Conservation (phyloP, 768 basidiomycete species). For the Tricholoma furcatifolium region DNA sequence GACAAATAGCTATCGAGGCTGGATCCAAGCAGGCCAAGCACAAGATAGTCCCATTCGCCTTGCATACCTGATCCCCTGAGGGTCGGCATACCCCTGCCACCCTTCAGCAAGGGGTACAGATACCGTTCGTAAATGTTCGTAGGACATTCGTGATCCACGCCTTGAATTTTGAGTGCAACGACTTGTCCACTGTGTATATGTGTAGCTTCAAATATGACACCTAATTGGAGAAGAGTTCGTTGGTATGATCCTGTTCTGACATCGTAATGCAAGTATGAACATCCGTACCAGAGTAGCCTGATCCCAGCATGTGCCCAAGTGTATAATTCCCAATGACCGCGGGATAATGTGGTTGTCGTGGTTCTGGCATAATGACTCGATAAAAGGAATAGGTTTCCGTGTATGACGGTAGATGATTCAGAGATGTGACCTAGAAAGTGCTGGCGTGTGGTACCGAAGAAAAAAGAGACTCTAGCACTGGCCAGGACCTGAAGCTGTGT, state of each 20-base stretch:
- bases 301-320: conserved; percentile 58
- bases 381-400: too few relatives aligned
- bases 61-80: conserved; percentile 63
- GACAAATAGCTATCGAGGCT: conserved; percentile 68
- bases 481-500: too few relatives aligned
- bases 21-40: conserved; percentile 71
- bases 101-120: conserved; percentile 70
- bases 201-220: conserved; percentile 65
- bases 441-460: too few relatives aligned
- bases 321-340: conserved; percentile 60
- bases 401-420: too few relatives aligned
- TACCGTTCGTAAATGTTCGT: conserved; percentile 71
- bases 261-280: background rate
- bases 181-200: conserved; percentile 54
- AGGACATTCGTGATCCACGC: conserved; percentile 68
- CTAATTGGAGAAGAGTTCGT: conserved; percentile 36
- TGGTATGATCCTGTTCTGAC: background rate
- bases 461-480: too few relatives aligned
- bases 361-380: too few relatives aligned
- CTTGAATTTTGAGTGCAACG: conserved; percentile 77
- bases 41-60: conserved; percentile 67
- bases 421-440: too few relatives aligned
- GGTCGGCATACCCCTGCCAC: conserved; percentile 70
- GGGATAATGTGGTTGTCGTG: too few relatives aligned
- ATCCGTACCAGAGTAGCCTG: conserved; percentile 68